Percentiles rank a stretch among this genome's conserved stretches.
phyloP scores from a whole-genome alignment of 345 rosid species.

The Syzygium aromaticum region DNA sequence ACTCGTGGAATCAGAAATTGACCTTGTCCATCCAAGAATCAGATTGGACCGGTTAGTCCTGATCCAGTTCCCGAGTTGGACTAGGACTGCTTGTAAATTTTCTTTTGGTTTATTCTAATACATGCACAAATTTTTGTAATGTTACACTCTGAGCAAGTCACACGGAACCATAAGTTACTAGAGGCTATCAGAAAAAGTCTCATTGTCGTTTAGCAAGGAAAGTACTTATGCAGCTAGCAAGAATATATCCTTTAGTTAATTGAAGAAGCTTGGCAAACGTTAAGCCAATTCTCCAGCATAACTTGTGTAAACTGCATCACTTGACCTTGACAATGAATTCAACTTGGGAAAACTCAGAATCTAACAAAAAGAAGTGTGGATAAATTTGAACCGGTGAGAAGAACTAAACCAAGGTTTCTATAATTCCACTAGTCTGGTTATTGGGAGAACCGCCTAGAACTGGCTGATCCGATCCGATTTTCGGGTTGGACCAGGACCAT shows the following conservation, averaged over 20 bases:
- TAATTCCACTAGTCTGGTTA: not conserved
- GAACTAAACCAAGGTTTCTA: not conserved
- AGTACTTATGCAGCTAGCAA: not conserved
- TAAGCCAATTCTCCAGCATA: not conserved
- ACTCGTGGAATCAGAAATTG: not conserved
- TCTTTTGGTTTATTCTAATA: not conserved
- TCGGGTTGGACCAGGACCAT: not conserved
- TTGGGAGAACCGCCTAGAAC: not conserved
- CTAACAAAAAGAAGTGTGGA: not conserved
- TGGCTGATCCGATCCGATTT: fast-evolving
- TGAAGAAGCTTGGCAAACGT: not conserved
- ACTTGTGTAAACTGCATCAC: not conserved
- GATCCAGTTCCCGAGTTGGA: too few species aligned
- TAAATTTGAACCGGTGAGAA: not conserved
- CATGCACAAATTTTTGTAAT: not conserved
- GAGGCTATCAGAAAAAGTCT: not conserved
- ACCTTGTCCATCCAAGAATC: not conserved
- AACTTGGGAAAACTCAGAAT: not conserved
- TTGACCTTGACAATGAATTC: not conserved
- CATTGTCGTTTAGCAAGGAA: not conserved
- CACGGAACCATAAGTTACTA: not conserved
- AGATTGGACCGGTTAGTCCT: not conserved
- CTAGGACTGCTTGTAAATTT: too few species aligned
- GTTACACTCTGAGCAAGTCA: not conserved
- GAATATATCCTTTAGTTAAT: not conserved